phyloP scores from a whole-genome alignment of 352 stramenopile genomes.

The Globisporangium ultimum region DNA sequence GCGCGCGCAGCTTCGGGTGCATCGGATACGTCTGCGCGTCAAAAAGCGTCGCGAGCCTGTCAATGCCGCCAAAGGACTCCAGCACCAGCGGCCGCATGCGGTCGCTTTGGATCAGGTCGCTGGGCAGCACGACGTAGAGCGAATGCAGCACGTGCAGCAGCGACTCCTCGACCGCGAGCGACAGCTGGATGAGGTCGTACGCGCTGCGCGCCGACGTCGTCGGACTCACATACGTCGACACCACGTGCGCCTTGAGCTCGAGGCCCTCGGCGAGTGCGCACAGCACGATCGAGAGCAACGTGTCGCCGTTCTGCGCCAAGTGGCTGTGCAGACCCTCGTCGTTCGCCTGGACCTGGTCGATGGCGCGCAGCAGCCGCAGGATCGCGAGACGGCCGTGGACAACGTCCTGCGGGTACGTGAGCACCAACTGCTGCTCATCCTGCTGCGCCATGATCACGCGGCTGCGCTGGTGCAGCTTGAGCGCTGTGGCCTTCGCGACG shows the following conservation, averaged over 20 bases:
- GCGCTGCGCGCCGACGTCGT: slow-evolving; percentile 33
- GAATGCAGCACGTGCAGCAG: slow-evolving; percentile 34
- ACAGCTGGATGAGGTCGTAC: slow-evolving; percentile 51
- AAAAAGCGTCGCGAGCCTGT: slow-evolving; percentile 59
- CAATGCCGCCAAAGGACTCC: slow-evolving; percentile 56
- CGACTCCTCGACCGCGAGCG: slow-evolving; percentile 43
- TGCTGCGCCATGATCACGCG: slow-evolving; percentile 21
- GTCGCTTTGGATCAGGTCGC: slow-evolving; percentile 20
- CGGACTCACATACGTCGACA: slow-evolving; percentile 47
- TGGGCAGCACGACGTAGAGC: slow-evolving; percentile 35
- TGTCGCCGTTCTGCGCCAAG: slow-evolving; percentile 59
- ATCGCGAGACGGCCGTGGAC: slow-evolving; percentile 35
- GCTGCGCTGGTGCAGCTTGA: slow-evolving; percentile 54
- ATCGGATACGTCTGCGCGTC: slow-evolving; percentile 49
- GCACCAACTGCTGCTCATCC: slow-evolving; percentile 35
- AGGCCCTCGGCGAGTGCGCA: slow-evolving; percentile 49
- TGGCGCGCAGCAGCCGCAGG: slow-evolving; percentile 40
- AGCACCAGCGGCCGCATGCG: slow-evolving; percentile 51
- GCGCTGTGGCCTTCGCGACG: slow-evolving; percentile 34
- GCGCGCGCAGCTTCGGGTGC: slow-evolving; percentile 39
- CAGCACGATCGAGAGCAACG: slow-evolving; percentile 52
- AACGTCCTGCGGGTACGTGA: slow-evolving; percentile 40
- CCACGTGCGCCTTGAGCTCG: slow-evolving; percentile 47
- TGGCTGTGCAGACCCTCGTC: slow-evolving; percentile 32
- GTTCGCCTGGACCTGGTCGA: slow-evolving; percentile 26